These are phyloP conservation scores for Cordyceps pruinosa DNA, from an alignment of 2,329 filamentous ascomycete genomes.

Conservation along the genomic window DNA sequence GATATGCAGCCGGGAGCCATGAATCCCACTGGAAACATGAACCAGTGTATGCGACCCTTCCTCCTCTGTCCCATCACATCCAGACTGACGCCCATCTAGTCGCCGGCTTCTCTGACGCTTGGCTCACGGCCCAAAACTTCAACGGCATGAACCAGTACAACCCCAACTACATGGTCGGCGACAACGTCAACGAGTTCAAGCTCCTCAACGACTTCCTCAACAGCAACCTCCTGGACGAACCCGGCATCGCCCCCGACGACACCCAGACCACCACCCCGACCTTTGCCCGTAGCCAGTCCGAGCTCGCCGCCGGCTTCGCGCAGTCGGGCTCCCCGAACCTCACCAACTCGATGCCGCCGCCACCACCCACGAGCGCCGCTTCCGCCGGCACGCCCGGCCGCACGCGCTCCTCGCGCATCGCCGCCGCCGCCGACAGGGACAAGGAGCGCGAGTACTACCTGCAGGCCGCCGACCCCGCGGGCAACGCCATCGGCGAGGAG, in stretches of 20 bases:
- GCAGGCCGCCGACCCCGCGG: constrained; percentile 89
- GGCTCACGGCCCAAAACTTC: constrained; percentile 72
- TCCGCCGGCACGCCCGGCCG: constrained; percentile 35
- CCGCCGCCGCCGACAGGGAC: constrained; percentile 62
- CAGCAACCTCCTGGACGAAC: constrained; percentile 82
- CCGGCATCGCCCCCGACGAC: constrained; percentile 63
- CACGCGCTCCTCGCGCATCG: constrained; percentile 53
- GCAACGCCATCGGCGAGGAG: constrained; percentile 77
- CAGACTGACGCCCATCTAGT: constrained; percentile 41
- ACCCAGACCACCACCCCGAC: constrained; percentile 13
- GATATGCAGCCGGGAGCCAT: constrained; percentile 26
- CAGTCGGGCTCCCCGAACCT: constrained; percentile 15
- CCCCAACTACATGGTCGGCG: constrained; percentile 86
- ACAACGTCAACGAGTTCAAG: constrained; percentile 96
- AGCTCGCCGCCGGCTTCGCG: constrained; percentile 26
- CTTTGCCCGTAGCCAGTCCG: background rate
- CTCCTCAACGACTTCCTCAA: constrained; percentile 94
- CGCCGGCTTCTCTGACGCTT: constrained; percentile 73
- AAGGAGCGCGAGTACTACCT: constrained; percentile 88
- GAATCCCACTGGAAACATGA: constrained; percentile 49
- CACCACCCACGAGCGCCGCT: constrained; percentile 25
- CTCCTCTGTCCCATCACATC: too few species aligned
- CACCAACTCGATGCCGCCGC: constrained; percentile 38
- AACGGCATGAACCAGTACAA: constrained; percentile 94
- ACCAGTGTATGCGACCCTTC: constrained; percentile 59